Evolutionary conservation across 202 grass and related monocot species (phyloP).

Genomic region (Cymbopogon flexuosus): DNA sequence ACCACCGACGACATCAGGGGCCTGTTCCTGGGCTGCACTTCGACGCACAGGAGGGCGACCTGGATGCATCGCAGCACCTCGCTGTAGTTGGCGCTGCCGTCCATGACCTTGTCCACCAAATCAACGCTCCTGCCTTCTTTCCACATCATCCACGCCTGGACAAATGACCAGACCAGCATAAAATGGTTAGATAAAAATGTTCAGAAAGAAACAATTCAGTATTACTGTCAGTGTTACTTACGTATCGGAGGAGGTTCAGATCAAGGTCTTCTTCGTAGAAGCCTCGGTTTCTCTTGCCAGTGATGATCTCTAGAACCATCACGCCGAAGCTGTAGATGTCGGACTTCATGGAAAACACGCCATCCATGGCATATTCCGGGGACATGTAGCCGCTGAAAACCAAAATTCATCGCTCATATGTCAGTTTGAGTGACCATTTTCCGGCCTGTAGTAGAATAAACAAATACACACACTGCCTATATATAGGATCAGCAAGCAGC

Average conservation of each 20-base stretch:
- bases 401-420: not conserved
- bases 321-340: conserved; percentile 71
- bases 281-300: conserved; percentile 45
- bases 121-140: conserved; percentile 41
- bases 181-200: not conserved
- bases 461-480: not conserved
- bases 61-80: conserved; percentile 50
- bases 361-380: conserved; percentile 64
- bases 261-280: conserved; percentile 43
- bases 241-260: conserved; percentile 53
- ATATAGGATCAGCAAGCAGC: not conserved
- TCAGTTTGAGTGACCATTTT: not conserved
- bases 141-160: conserved; percentile 51
- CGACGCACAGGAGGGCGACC: conserved; percentile 56
- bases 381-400: conserved; percentile 63
- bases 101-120: conserved; percentile 32
- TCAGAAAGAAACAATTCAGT: not conserved
- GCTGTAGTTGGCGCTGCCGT: not conserved
- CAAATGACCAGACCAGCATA: not conserved
- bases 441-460: not conserved
- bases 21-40: conserved; percentile 51
- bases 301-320: conserved; percentile 56
- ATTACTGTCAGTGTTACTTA: no score
- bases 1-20: conserved; percentile 58
- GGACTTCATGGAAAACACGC: conserved; percentile 55